Evolutionary conservation across 1,284 basidiomycete genomes (phyloP), one percentile per base, ranked within the genome.

Genomic region (Cryptococcus deneoformans): DNA sequence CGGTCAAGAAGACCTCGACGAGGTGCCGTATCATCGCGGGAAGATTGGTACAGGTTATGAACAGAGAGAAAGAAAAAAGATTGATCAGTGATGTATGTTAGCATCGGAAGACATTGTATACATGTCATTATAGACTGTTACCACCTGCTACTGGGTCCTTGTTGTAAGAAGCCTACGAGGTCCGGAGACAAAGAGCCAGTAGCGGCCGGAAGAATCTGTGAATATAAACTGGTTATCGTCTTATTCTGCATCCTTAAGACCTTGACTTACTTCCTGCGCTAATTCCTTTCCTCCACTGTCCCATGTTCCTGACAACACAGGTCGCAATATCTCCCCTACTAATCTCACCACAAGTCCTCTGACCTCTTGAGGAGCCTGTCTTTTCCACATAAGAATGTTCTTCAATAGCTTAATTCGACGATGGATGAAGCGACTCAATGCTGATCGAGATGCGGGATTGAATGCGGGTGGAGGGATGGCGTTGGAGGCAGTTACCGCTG

Each of bases 231-330:
- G 24, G 24, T 16, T 53, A 38, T 57, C 57, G 47, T 55, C 7
- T 12, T 6, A 8, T 40, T 50, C 53, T 40, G 46, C 34, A 50
- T 14, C 12, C n/a, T 6, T 11, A 16, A 35, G 11, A 5, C 6
- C 42, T 24, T n/a, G 37, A 68, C 76, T 69, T 60, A 90, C 90
- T 82, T 85, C 85, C 50, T 78, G 78, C 58, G 85, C 81, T 59
- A 86, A 79, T 50, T 85, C 85, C 70, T 87, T 83, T 1, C 91
- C 92, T 12, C 93, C 92, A 37, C 90, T 87, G 38, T 91, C 88
- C 93, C 93, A 96, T 5, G 88, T 88, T 54, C 82, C 83, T 60
- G 86, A 83, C 5, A 92, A 84, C 16, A 90, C 80, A 1, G 85
- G 85, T 48, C 88, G 65, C 50, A 94, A 80, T 59, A 82, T 82